Evolutionary conservation across 2,329 filamentous ascomycete genomes (phyloP), one percentile per base, ranked within the genome.

Genomic region (Pyrenochaeta sp.): DNA sequence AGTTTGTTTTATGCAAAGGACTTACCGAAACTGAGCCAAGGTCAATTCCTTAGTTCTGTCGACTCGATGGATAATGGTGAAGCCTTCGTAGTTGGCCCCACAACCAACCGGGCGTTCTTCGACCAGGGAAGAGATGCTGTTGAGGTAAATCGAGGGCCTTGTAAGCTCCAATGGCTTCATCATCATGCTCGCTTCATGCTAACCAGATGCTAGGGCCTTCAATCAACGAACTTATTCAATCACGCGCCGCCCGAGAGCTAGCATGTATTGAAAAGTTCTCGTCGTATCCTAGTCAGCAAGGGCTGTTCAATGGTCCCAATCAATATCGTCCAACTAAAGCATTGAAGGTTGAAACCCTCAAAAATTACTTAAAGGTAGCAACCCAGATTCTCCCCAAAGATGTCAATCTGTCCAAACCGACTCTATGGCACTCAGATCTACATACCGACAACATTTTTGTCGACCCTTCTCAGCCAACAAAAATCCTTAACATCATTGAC

Each of bases 391-490:
- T 71, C 3, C 64, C 67, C 3, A 62, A 64, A 27, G 50, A 58
- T 40, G 35, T 54, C 29, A 56, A 41, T 5, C 50, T 68, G 18
- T 58, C 56, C 43, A 60, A 57, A 30, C 61, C 66, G 11, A 65
- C 64, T 41, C 53, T 74, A 31, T 71, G 69, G 59, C 71, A 75
- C 45, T 58, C 64, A 29, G 68, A 75, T 58, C 56, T 74, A 27
- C 69, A 73, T 51, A 58, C 50, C 30, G 64, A 66, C 15, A 75
- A 75, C 50, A 72, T 76, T 41, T 72, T 75, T 49, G 67, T 75
- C 33, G 66, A 70, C 42, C 49, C 60, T 45, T 55, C 56, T 30
- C 55, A 72, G 32, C 67, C 66, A 5, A 68, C 64, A 31, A 58
- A 60, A 44, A 68, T 74, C 40, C 61, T 67, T 9, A 63, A 62